phyloP scores from a whole-genome alignment of 2,329 filamentous ascomycete genomes.

The Penicillium sp. region DNA sequence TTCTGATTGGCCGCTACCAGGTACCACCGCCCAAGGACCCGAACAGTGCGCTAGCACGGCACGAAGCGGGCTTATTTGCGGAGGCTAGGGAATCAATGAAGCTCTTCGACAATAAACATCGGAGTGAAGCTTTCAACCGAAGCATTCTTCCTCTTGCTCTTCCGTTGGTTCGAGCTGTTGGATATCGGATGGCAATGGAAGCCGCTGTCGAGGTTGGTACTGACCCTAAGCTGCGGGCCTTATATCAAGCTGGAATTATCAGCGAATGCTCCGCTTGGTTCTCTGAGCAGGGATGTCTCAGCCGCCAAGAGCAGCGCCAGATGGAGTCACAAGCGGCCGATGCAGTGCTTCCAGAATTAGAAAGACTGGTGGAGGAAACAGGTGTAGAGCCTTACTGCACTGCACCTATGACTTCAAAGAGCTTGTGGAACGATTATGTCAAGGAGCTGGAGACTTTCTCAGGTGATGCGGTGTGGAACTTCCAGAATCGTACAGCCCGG shows the following conservation, averaged over 20 bases:
- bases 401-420: constrained; percentile 16
- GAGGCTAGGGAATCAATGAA: constrained; percentile 8
- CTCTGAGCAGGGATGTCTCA: constrained; percentile 4
- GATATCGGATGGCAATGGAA: constrained; percentile 5
- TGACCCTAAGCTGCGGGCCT: not conserved
- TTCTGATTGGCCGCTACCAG: constrained; percentile 26
- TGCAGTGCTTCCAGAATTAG: constrained; percentile 12
- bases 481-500: not conserved
- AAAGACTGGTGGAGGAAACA: constrained; percentile 3
- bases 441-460: constrained; percentile 5
- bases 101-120: not conserved
- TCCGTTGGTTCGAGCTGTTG: not conserved
- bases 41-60: constrained; percentile 15
- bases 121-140: constrained; percentile 1
- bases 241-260: constrained; percentile 4
- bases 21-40: constrained; percentile 16
- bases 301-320: constrained; percentile 5
- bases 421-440: constrained; percentile 10
- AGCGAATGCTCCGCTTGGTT: constrained; percentile 9
- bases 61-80: constrained; percentile 19
- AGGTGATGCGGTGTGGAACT: not conserved
- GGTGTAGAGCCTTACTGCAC: not conserved
- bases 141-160: not conserved
- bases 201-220: not conserved
- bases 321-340: constrained; percentile 14